phyloP scores from a whole-genome alignment of 805 yeast genomes.

The Candida montana region DNA sequence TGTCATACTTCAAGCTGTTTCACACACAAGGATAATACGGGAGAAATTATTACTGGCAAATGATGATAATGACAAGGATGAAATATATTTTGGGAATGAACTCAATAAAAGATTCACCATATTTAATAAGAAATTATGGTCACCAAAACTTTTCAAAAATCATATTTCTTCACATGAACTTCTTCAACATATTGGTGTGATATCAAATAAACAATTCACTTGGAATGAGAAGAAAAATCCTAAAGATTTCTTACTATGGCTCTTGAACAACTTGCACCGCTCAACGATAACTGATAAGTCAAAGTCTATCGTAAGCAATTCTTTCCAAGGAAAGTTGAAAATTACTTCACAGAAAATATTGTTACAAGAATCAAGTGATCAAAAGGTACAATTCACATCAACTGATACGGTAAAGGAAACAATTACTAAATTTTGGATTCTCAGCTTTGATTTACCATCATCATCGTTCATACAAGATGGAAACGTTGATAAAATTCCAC shows the following conservation, averaged over 20 bases:
- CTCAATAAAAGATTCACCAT: constrained; percentile 40
- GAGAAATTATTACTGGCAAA: constrained; percentile 34
- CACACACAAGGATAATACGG: constrained; percentile 50
- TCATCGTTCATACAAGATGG: constrained; percentile 51
- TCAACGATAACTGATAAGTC: constrained; percentile 15
- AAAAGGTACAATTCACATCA: constrained; percentile 12
- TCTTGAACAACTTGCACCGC: constrained; percentile 43
- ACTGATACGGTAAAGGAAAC: constrained; percentile 5
- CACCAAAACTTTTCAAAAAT: constrained; percentile 46
- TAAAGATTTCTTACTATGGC: constrained; percentile 52
- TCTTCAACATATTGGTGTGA: constrained; percentile 40
- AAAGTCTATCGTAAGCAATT: constrained; percentile 26
- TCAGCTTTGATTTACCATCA: constrained; percentile 58
- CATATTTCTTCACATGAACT: constrained; percentile 69
- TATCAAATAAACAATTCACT: constrained; percentile 40
- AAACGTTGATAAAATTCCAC: constrained; percentile 45
- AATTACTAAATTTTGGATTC: constrained; percentile 40
- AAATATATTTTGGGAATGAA: constrained; percentile 22
- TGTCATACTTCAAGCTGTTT: constrained; percentile 48
- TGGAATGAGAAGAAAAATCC: constrained; percentile 44
- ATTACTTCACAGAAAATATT: constrained; percentile 27
- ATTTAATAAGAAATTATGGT: constrained; percentile 60
- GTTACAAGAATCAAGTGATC: constrained; percentile 21
- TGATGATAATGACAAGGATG: constrained; percentile 5
- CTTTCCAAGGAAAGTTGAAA: constrained; percentile 51